phyloP scores from a whole-genome alignment of 352 stramenopile genomes.

The Globisporangium orthogonon region DNA sequence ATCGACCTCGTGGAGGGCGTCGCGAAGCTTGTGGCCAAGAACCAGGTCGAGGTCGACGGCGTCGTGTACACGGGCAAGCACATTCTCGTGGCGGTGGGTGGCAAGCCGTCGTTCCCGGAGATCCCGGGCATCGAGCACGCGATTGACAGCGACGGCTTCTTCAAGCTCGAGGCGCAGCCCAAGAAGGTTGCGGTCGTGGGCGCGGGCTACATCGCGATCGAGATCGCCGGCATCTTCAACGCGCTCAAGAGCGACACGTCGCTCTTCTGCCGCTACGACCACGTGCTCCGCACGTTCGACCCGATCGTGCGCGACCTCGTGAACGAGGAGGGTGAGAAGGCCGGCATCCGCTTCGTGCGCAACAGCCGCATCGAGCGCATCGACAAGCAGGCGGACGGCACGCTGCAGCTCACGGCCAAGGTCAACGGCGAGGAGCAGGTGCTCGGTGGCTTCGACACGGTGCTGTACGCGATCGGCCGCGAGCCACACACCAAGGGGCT shows the following conservation, averaged over 20 bases:
- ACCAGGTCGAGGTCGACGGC: constrained; percentile 80
- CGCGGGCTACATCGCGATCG: constrained; percentile 97
- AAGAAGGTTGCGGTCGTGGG: constrained; percentile 94
- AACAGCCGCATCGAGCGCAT: constrained; percentile 39
- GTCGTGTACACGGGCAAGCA: constrained; percentile 45
- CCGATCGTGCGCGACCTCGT: constrained; percentile 48
- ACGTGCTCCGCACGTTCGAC: constrained; percentile 88
- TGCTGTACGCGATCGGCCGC: constrained; percentile 84
- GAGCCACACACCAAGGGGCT: constrained; percentile 40
- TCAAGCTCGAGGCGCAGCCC: constrained; percentile 91
- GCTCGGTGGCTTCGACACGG: constrained; percentile 57
- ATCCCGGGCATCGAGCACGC: constrained; percentile 85
- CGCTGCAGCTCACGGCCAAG: constrained; percentile 79
- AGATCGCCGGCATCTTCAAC: constrained; percentile 94
- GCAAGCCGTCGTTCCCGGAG: constrained; percentile 46
- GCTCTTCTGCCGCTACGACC: constrained; percentile 82
- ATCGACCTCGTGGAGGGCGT: constrained; percentile 86
- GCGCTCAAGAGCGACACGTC: constrained; percentile 89
- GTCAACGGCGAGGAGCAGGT: constrained; percentile 32
- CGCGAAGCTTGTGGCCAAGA: constrained; percentile 73
- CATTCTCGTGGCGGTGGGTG: constrained; percentile 57
- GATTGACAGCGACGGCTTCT: constrained; percentile 96
- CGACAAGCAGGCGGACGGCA: constrained; percentile 30
- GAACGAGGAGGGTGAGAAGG: constrained; percentile 44
- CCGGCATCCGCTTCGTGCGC: constrained; percentile 37